A percentile compares a stretch with the other conserved stretches of the same genome.
Evolutionary conservation across 2,329 filamentous ascomycete genomes (phyloP).

Genomic region (Pseudopyrenochaeta lycopersici): DNA sequence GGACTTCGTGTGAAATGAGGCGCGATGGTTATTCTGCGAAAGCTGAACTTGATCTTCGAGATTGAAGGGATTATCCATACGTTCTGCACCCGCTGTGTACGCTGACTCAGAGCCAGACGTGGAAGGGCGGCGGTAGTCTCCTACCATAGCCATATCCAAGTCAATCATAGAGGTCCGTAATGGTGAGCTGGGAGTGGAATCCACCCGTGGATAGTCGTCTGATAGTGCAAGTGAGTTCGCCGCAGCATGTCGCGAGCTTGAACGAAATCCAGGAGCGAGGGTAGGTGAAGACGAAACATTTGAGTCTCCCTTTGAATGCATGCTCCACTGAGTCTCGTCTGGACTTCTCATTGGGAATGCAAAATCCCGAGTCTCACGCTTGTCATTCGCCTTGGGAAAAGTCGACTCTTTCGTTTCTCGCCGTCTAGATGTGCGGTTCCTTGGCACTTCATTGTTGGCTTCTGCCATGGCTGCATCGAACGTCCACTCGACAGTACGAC

Average conservation of each 20-base stretch:
- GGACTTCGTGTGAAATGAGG: constrained; percentile 51
- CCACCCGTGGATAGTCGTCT: constrained; percentile 49
- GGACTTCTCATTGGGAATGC: constrained; percentile 44
- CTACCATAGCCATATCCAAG: constrained; percentile 49
- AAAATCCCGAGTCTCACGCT: constrained; percentile 47
- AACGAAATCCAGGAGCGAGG: constrained; percentile 48
- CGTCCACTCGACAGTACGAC: constrained; percentile 58
- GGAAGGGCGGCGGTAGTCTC: constrained; percentile 55
- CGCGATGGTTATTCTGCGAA: constrained; percentile 48
- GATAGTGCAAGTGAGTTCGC: constrained; percentile 52
- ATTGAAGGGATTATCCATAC: constrained; percentile 59
- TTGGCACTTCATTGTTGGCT: constrained; percentile 41
- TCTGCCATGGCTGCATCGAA: constrained; percentile 57
- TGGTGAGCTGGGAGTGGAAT: constrained; percentile 45
- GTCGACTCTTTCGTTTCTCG: constrained; percentile 46
- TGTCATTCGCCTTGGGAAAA: constrained; percentile 34
- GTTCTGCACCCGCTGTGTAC: constrained; percentile 48
- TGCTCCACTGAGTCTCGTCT: constrained; percentile 19
- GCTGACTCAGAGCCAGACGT: constrained; percentile 52
- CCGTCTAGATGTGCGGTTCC: constrained; percentile 41
- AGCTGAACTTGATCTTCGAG: constrained; percentile 56
- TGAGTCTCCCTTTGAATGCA: constrained; percentile 19
- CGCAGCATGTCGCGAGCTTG: constrained; percentile 51
- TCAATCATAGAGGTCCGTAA: constrained; percentile 57
- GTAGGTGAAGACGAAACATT: constrained; percentile 33